phyloP scores from a whole-genome alignment of 2,329 filamentous ascomycete genomes.

The Monosporascus cannonballus region DNA sequence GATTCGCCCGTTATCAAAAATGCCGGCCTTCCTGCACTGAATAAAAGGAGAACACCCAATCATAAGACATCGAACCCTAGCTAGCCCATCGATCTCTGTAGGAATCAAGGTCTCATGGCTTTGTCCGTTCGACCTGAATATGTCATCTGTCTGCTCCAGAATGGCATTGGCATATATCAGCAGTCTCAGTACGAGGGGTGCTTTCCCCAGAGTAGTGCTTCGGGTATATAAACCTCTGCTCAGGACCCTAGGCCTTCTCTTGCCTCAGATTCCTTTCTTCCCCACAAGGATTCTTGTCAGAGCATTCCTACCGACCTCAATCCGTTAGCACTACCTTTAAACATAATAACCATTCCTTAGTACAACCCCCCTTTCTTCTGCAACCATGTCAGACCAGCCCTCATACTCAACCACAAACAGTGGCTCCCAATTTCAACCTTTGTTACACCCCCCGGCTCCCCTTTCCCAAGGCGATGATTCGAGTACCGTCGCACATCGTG shows the following conservation, averaged over 20 bases:
- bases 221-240: background rate
- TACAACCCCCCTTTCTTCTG: no score
- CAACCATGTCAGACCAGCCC: background rate
- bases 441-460: background rate
- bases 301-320: background rate
- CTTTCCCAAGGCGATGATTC: background rate
- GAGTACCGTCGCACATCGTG: background rate
- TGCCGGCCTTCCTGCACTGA: background rate
- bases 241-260: background rate
- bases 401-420: background rate
- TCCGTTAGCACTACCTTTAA: background rate
- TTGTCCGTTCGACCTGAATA: background rate
- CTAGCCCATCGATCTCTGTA: background rate
- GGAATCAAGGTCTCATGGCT: background rate
- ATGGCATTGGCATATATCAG: background rate
- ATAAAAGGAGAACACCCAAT: conserved; percentile 5
- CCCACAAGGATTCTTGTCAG: background rate
- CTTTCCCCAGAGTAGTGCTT: background rate
- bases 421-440: background rate
- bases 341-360: background rate
- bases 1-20: background rate
- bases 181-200: background rate
- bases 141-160: background rate
- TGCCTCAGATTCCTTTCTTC: background rate
- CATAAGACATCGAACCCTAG: background rate